phyloP scores from a whole-genome alignment of 2,329 filamentous ascomycete species.

The Phyllosticta capitalensis region DNA sequence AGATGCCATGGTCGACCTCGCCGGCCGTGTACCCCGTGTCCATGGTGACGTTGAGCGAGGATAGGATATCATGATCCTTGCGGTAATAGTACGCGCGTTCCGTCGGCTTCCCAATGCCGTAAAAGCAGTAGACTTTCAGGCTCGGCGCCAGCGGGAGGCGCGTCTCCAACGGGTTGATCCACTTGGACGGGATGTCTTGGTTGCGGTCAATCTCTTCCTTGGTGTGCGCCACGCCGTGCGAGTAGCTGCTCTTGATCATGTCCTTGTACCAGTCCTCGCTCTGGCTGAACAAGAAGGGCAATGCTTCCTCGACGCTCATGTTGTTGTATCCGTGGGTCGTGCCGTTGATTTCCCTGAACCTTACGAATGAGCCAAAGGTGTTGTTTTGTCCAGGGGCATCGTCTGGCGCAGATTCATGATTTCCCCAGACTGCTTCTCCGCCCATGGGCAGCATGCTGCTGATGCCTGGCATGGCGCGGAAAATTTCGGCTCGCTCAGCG shows the following conservation, averaged over 20 bases:
- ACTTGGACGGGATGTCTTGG: slow-evolving; percentile 52
- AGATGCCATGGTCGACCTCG: slow-evolving; percentile 71
- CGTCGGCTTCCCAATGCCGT: slow-evolving; percentile 87
- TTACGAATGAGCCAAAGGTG: slow-evolving; percentile 73
- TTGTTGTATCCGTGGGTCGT: slow-evolving; percentile 46
- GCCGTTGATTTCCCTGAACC: slow-evolving; percentile 58
- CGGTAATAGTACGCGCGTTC: slow-evolving; percentile 91
- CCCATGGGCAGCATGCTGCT: slow-evolving; percentile 95
- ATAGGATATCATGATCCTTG: slow-evolving; percentile 54
- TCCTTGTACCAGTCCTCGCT: slow-evolving; percentile 79
- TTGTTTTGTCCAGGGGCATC: slow-evolving; percentile 63
- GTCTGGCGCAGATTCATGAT: slow-evolving; percentile 77
- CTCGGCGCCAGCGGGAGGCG: slow-evolving; percentile 77
- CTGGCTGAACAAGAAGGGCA: slow-evolving; percentile 68
- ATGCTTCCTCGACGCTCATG: slow-evolving; percentile 67
- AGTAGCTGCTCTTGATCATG: slow-evolving; percentile 67
- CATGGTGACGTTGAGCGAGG: slow-evolving; percentile 54
- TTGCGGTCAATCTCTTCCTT: slow-evolving; percentile 65
- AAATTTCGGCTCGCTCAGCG: slow-evolving; percentile 84
- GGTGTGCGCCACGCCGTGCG: slow-evolving; percentile 77
- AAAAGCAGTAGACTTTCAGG: slow-evolving; percentile 95
- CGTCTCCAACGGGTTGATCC: slow-evolving; percentile 91
- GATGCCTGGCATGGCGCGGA: slow-evolving; percentile 93
- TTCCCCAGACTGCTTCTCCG: slow-evolving; percentile 91
- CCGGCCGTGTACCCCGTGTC: slow-evolving; percentile 41